Conservation (phyloP, 208 protist genomes). For the Leishmania braziliensis region DNA sequence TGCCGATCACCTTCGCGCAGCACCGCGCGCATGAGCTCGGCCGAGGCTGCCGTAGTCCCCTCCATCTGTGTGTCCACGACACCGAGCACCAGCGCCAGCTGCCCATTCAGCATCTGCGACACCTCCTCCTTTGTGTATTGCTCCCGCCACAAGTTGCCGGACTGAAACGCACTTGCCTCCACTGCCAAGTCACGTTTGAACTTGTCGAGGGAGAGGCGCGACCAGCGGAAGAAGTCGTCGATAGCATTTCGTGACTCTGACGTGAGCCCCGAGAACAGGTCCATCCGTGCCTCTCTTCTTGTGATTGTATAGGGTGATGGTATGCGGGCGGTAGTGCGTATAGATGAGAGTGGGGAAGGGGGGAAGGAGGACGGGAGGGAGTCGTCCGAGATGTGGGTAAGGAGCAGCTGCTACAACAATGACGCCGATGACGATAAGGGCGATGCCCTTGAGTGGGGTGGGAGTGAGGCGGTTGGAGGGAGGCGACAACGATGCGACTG, state of each 20-base stretch:
- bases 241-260: conserved; percentile 50
- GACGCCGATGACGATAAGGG: neutral
- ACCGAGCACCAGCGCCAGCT: conserved; percentile 58
- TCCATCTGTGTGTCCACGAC: conserved; percentile 59
- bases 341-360: neutral
- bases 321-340: neutral
- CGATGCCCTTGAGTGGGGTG: neutral
- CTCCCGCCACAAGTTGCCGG: conserved; percentile 59
- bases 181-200: conserved; percentile 62
- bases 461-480: neutral
- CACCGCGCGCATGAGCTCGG: conserved; percentile 68
- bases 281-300: conserved; percentile 8
- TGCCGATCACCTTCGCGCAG: conserved; percentile 72
- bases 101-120: conserved; percentile 50
- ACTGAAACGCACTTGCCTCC: conserved; percentile 56
- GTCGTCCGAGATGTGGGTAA: neutral
- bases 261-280: conserved; percentile 56
- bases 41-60: conserved; percentile 43
- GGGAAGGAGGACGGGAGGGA: conserved; percentile 1
- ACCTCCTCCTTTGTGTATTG: conserved; percentile 56
- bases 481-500: too few species aligned
- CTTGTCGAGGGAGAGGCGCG: conserved; percentile 61
- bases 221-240: conserved; percentile 71
- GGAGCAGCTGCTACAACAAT: neutral
- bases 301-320: neutral